Percentiles rank a stretch among this genome's conserved stretches.
Evolutionary conservation across 768 basidiomycete genomes (phyloP).

Genomic region (Rhodocollybia butyracea): DNA sequence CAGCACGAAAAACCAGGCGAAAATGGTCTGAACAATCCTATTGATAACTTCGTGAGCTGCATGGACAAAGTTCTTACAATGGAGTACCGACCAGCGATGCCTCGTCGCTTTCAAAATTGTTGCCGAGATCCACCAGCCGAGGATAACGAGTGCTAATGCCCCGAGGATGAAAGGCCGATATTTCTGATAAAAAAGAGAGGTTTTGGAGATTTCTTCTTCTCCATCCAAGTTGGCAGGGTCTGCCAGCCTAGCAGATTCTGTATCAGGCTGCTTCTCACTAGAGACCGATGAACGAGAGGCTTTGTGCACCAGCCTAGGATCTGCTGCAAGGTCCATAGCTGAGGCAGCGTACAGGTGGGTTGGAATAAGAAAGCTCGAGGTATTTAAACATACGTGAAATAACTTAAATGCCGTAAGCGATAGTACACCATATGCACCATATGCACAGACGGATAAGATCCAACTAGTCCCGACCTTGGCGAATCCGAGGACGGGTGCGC

Average conservation of each 20-base stretch:
- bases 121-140: constrained; percentile 86
- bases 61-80: neutral
- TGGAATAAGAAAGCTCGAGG: no score
- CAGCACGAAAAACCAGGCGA: constrained; percentile 82
- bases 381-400: no score
- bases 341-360: no score
- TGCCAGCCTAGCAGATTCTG: neutral
- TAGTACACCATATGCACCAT: neutral
- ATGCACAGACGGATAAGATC: neutral
- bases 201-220: constrained; percentile 7
- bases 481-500: no score
- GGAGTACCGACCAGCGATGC: constrained; percentile 59
- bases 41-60: neutral
- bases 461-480: no score
- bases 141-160: constrained; percentile 55
- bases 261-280: neutral
- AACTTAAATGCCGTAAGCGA: neutral
- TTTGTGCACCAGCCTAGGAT: neutral
- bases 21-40: constrained; percentile 79
- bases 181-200: constrained; percentile 13
- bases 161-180: constrained; percentile 45
- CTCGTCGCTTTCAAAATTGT: constrained; percentile 67
- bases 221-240: neutral
- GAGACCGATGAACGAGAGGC: neutral
- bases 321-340: neutral